Conservation (phyloP, 2,329 filamentous ascomycete genomes). For the Fusarium sp. region DNA sequence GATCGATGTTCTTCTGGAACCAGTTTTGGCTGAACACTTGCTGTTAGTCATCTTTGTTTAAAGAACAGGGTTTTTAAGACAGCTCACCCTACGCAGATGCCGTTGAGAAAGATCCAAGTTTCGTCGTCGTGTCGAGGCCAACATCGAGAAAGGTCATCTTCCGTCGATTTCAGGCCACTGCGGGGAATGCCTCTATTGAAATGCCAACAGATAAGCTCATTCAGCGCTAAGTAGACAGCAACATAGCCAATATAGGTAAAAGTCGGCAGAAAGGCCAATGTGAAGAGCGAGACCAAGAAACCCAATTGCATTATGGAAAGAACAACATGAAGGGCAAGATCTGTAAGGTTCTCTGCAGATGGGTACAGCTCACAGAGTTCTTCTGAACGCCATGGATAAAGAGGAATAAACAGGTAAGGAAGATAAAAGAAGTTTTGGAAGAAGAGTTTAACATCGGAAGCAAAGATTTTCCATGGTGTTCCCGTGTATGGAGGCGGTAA, state of each 20-base stretch:
- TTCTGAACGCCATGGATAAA: constrained; percentile 7
- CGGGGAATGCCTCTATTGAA: constrained; percentile 23
- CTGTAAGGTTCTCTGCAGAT: constrained; percentile 8
- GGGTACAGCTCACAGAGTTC: constrained; percentile 20
- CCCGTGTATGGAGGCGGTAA: constrained; percentile 26
- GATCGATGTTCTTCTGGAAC: constrained; percentile 33
- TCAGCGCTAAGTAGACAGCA: neutral
- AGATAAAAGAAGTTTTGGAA: constrained; percentile 18
- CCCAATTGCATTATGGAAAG: constrained; percentile 7
- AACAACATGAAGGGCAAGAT: constrained; percentile 10
- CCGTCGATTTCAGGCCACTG: constrained; percentile 17
- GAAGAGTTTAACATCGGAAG: constrained; percentile 16
- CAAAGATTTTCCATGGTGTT: constrained; percentile 14
- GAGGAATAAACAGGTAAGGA: constrained; percentile 11
- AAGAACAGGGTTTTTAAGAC: rapidly evolving
- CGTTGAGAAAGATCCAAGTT: constrained; percentile 35
- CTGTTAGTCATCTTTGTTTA: neutral
- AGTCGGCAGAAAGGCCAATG: neutral
- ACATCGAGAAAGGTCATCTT: constrained; percentile 3
- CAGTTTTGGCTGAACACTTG: constrained; percentile 12
- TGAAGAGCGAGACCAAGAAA: constrained; percentile 14
- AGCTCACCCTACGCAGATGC: constrained; percentile 28
- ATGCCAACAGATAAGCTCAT: constrained; percentile 21
- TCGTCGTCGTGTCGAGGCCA: constrained; percentile 29
- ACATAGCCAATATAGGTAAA: constrained; percentile 12